Conservation (phyloP, 2,329 filamentous ascomycete genomes). For the Golovinomyces cichoracearum region DNA sequence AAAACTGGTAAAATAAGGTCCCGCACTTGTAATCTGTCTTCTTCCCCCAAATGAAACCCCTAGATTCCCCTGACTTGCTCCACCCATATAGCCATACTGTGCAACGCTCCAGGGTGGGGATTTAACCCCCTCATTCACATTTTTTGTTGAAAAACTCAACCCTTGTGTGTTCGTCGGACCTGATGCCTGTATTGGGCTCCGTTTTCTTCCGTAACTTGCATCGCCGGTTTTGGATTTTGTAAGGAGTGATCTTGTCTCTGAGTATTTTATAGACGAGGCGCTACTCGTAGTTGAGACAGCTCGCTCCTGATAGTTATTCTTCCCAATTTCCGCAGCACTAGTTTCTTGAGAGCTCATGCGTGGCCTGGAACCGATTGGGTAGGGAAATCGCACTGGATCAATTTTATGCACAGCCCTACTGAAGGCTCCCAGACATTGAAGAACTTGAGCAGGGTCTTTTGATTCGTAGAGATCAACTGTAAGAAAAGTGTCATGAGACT, state of each 20-base stretch:
- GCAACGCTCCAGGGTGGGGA: constrained; percentile 93
- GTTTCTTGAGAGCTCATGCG: constrained; percentile 41
- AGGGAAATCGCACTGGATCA: constrained; percentile 48
- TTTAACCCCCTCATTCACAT: constrained; percentile 52
- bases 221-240: constrained; percentile 14
- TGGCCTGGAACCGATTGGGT: constrained; percentile 45
- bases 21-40: constrained; percentile 69
- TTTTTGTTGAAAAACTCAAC: constrained; percentile 78
- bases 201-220: constrained; percentile 24
- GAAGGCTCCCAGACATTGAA: constrained; percentile 80
- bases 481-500: constrained; percentile 82
- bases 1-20: constrained; percentile 52
- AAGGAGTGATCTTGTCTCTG: constrained; percentile 9
- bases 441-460: constrained; percentile 86
- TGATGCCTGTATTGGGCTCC: constrained; percentile 34
- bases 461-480: constrained; percentile 89
- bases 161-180: constrained; percentile 27
- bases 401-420: constrained; percentile 57
- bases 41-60: constrained; percentile 79
- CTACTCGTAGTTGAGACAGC: constrained; percentile 32
- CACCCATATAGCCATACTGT: constrained; percentile 95
- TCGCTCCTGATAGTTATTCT: constrained; percentile 19
- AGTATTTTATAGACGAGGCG: constrained; percentile 23
- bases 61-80: constrained; percentile 82
- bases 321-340: constrained; percentile 23